Base-by-base conservation (phyloP, 2,329 filamentous ascomycete genomes). In the Pseudomassariella vexata region DNA sequence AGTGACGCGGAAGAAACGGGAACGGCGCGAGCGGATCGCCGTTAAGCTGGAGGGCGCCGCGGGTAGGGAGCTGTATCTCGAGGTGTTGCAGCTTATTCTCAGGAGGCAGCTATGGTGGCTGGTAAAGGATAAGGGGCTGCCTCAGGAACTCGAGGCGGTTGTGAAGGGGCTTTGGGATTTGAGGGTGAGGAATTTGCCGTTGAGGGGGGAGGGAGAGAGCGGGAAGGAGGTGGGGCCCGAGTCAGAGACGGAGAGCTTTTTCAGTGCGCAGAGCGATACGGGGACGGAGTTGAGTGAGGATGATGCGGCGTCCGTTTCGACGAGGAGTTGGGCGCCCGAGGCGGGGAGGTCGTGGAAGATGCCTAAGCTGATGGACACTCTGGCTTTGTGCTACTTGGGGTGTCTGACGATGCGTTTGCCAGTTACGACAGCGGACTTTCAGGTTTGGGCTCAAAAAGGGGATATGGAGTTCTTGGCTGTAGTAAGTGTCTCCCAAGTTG, bases 161-260 rank as follows among this genome's bases (percentile, higher is more conserved):
- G 78, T 94, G 5, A 76, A 79, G 37, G 88, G 95, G 52, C 70
- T 98, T 10, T 98, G 92, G 90, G 70, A 81, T 32, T 62, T 95
- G 30, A 76, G 86, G 5, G 63, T 69, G 3, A 60, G 71, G 22
- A 49, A 55, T 31, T 65, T 88, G 22, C 68, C 74, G 28, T 62
- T 85, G 15, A 62, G 62, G 28, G 55, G 56, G 45, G 65, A 41
- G 20, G 64, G 57, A 27, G 59, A 52, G 44, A 57, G 10, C 24
- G 48, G 25, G 32, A 52, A 49, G 5, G 52, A 49, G 26, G 48
- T 47, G 14, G 47, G 50, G 10, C 46, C 58, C 10, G 40, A 45
- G 20, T 14, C 29, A 19, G 32, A 20, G 12, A 21, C 37, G 19
- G 29, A 34, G 9, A 47, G 46, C 7, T 39, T 14, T 36, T 43